Evolutionary conservation across 495 filamentous ascomycete species (phyloP), one percentile per base, ranked within the genome.

Genomic region (Xylaria sp.): DNA sequence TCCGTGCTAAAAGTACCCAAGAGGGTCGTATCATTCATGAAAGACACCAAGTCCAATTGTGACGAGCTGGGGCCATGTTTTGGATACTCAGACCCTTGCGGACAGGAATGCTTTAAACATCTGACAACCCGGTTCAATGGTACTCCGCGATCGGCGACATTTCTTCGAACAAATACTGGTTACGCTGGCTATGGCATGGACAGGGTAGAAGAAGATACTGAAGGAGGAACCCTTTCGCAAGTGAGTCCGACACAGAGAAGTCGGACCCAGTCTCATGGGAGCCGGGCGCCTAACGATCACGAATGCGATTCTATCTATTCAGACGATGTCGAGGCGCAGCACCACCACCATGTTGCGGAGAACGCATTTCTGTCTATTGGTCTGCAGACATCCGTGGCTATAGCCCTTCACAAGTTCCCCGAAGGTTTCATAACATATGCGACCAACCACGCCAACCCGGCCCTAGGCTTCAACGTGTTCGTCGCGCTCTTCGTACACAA

Each of bases 391-490:
- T 93, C 92, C 11, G 89, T 97, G 61, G 97, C 96, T 53, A 98
- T 99, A 75, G 93, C 96, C 11, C 83, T 99, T 1, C 96, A 99
- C 83, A 99, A 99, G 78, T 90, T 98, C 24, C 96, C 97, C 5
- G 96, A 99, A 81, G 96, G 96, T 35, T 98, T 99, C 82, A 98
- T 99, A 69, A 99, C 97, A 37, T 99, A 96, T 79, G 95, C 96
- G 11, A 98, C 96, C 15, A 99, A 98, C 80, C 97, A 99, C 72
- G 97, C 93, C 40, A 97, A 92, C 76, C 94, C 96, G 0, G 83
- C 84, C 0, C 90, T 99, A 3, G 96, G 97, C 15, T 87, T 97
- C 75, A 90, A 93, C 44, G 93, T 99, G 43, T 99, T 99, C 83
- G 86, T 98, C 74, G 96, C 96, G 1, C 88, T 99, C 4, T 97